phyloP scores from a whole-genome alignment of 78 protist species.

The Dictyostelium capitatum region DNA sequence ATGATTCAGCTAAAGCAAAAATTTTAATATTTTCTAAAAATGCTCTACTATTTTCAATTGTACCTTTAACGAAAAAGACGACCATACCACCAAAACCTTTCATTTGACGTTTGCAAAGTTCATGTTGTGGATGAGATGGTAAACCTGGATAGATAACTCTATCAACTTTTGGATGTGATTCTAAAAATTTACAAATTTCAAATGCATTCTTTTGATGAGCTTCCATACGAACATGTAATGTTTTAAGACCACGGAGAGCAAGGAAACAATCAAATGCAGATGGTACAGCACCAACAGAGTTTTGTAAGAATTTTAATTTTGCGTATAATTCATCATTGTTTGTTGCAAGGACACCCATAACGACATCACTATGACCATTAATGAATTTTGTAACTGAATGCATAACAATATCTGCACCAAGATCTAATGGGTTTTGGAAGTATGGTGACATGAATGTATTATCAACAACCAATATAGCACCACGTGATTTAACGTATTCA shows the following conservation, averaged over 20 bases:
- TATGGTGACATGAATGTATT: conserved; percentile 95
- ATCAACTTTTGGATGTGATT: conserved; percentile 85
- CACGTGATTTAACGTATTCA: conserved; percentile 85
- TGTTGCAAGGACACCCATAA: conserved; percentile 89
- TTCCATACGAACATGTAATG: conserved; percentile 92
- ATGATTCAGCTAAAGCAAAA: conserved; percentile 87
- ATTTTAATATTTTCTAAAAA: conserved; percentile 82
- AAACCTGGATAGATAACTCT: conserved; percentile 93
- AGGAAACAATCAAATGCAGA: conserved; percentile 95
- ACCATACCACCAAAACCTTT: conserved; percentile 86
- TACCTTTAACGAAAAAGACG: conserved; percentile 85
- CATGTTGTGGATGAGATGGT: conserved; percentile 91
- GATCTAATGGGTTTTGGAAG: conserved; percentile 92
- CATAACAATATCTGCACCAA: conserved; percentile 96
- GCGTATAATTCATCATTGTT: conserved; percentile 60
- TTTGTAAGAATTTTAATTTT: conserved; percentile 84
- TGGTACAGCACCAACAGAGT: conserved; percentile 89
- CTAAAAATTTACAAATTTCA: conserved; percentile 83
- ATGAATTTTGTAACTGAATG: conserved; percentile 96
- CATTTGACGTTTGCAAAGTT: conserved; percentile 86
- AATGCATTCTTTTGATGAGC: conserved; percentile 87
- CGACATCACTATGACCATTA: conserved; percentile 95
- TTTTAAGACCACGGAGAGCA: conserved; percentile 92
- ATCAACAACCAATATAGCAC: conserved; percentile 92
- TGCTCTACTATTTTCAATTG: conserved; percentile 58